phyloP scores from a whole-genome alignment of 176 grass and related monocot species.

The Zizania latifolia region DNA sequence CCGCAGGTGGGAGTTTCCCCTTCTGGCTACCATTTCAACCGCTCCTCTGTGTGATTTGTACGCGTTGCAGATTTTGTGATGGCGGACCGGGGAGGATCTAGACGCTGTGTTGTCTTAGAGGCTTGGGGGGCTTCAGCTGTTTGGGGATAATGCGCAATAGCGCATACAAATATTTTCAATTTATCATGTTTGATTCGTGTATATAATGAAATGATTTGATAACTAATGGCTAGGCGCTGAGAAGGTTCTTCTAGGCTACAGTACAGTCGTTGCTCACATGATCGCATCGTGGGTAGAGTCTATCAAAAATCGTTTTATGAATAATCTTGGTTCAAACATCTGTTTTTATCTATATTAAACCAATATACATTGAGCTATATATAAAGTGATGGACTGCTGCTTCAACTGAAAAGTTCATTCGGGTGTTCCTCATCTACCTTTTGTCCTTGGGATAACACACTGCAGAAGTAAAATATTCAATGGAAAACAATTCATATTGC shows the following conservation, averaged over 20 bases:
- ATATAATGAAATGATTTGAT: background rate
- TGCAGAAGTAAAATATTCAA: background rate
- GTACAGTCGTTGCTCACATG: background rate
- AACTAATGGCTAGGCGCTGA: background rate
- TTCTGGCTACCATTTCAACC: background rate
- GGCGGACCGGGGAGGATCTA: background rate
- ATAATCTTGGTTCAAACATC: background rate
- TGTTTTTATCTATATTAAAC: background rate
- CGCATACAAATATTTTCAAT: background rate
- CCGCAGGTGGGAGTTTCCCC: conserved; percentile 43
- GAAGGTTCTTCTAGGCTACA: background rate
- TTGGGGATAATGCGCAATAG: background rate
- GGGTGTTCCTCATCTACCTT: background rate
- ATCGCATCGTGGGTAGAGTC: background rate
- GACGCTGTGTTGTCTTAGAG: background rate
- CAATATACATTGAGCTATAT: background rate
- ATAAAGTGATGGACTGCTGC: background rate
- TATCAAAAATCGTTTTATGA: background rate
- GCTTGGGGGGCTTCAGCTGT: background rate
- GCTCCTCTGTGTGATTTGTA: background rate
- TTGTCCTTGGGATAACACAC: background rate
- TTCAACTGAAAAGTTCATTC: background rate
- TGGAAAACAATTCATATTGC: background rate
- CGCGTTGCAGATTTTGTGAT: background rate
- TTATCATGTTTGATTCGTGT: background rate